A percentile compares a stretch with the other conserved stretches of the same genome.
Conservation (phyloP, 1,284 basidiomycete species). For the Ustilago hordei region DNA sequence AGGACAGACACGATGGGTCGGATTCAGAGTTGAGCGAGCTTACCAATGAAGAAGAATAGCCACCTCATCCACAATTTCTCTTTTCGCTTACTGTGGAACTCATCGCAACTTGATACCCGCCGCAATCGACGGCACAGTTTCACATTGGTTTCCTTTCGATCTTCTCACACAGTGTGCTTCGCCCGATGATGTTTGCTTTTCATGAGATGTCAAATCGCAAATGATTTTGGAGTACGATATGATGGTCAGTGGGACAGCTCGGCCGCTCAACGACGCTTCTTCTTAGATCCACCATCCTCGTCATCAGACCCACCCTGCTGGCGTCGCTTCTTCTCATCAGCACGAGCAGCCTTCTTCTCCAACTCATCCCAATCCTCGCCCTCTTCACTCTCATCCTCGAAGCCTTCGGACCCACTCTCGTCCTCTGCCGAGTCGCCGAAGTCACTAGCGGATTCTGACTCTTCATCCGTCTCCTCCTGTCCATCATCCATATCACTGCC, state of each 20-base stretch:
- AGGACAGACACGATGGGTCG: not conserved
- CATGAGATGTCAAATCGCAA: conserved; percentile 2
- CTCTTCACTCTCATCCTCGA: conserved; percentile 74
- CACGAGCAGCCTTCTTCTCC: conserved; percentile 77
- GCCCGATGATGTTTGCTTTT: not conserved
- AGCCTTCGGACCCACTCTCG: conserved; percentile 75
- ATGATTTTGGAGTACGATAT: not conserved
- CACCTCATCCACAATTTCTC: not conserved
- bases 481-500: conserved; percentile 68
- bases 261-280: conserved; percentile 42
- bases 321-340: conserved; percentile 61
- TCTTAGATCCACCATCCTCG: conserved; percentile 41
- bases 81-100: no score
- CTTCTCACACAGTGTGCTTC: not conserved
- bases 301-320: conserved; percentile 57
- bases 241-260: not conserved
- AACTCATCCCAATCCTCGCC: conserved; percentile 94
- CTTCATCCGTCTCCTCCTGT: conserved; percentile 64
- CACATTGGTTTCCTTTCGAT: not conserved
- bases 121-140: not conserved
- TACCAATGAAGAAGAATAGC: conserved; percentile 14
- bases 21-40: conserved; percentile 38
- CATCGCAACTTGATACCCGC: conserved; percentile 10
- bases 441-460: conserved; percentile 64
- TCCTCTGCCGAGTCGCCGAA: conserved; percentile 66